A percentile compares a stretch with the other conserved stretches of the same genome.
These are phyloP conservation scores for Triticum monococcum DNA, from an alignment of 176 grass and related monocot species.

Conservation along the genomic window DNA sequence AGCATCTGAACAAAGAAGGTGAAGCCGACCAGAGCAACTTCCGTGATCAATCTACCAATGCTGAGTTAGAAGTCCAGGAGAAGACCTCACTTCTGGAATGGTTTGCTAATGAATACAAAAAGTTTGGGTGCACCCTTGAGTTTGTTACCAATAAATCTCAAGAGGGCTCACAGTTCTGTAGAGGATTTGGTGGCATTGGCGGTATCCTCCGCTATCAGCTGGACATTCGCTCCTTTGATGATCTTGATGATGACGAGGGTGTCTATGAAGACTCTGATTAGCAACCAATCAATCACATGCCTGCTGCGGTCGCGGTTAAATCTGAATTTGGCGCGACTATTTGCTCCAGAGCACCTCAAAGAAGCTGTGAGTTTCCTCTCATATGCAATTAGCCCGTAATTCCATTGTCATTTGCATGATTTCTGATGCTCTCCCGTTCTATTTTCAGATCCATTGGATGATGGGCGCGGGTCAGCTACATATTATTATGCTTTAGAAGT, in stretches of 20 bases:
- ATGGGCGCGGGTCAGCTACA: background rate
- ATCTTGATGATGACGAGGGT: slow-evolving; percentile 68
- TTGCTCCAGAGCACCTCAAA: background rate
- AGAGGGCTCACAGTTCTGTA: slow-evolving; percentile 76
- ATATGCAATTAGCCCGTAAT: background rate
- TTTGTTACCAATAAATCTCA: slow-evolving; percentile 84
- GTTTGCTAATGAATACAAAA: slow-evolving; percentile 86
- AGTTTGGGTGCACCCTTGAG: slow-evolving; percentile 76
- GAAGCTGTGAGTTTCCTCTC: background rate
- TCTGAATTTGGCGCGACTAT: slow-evolving; percentile 13
- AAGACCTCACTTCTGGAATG: slow-evolving; percentile 67
- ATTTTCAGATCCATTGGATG: background rate
- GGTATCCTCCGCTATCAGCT: slow-evolving; percentile 66
- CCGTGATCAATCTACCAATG: slow-evolving; percentile 50
- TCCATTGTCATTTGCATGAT: background rate
- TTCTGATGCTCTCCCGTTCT: background rate
- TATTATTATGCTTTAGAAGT: background rate
- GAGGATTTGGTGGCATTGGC: slow-evolving; percentile 75
- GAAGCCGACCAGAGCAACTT: slow-evolving; percentile 68
- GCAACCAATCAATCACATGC: slow-evolving; percentile 10
- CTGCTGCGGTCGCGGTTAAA: background rate
- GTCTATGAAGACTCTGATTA: slow-evolving; percentile 66
- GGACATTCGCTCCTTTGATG: slow-evolving; percentile 73
- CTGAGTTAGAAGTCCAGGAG: slow-evolving; percentile 70
- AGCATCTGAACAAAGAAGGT: slow-evolving; percentile 70